Percentiles rank a stretch among this genome's conserved stretches.
phyloP scores from a whole-genome alignment of 805 yeast genomes.

The Candida nitratophila region DNA sequence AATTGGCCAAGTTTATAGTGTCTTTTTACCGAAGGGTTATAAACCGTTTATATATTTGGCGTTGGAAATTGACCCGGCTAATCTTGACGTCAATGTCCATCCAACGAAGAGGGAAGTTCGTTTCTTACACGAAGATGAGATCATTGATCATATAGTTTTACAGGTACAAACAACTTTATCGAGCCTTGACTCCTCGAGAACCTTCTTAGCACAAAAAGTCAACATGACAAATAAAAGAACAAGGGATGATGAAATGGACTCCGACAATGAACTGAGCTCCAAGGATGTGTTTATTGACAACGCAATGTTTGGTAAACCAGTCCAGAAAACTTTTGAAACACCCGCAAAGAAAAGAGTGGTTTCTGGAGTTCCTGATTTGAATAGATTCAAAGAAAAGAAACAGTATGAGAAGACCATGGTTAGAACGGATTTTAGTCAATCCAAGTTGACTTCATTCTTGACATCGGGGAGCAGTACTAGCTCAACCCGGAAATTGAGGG shows the following conservation, averaged over 20 bases:
- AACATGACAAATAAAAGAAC: constrained; percentile 31
- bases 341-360: not conserved
- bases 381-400: constrained; percentile 31
- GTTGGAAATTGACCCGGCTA: constrained; percentile 56
- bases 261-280: not conserved
- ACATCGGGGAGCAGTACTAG: not conserved
- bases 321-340: not conserved
- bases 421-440: constrained; percentile 63
- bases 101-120: constrained; percentile 93
- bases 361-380: not conserved
- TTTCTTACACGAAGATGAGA: constrained; percentile 81
- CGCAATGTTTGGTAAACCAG: not conserved
- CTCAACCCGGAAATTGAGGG: too few relatives aligned
- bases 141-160: constrained; percentile 52
- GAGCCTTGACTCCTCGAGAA: constrained; percentile 58
- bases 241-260: constrained; percentile 7
- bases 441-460: constrained; percentile 37
- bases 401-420: constrained; percentile 59
- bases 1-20: constrained; percentile 49
- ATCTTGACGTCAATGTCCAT: constrained; percentile 89
- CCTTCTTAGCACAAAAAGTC: constrained; percentile 58
- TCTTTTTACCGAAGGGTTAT: constrained; percentile 70
- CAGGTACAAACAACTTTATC: constrained; percentile 44
- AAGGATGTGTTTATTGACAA: not conserved
- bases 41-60: constrained; percentile 74